A percentile compares a stretch with the other conserved stretches of the same genome.
These are phyloP conservation scores for Xerocomellus chrysenteron DNA, from an alignment of 768 basidiomycete genomes.

Conservation along the genomic window DNA sequence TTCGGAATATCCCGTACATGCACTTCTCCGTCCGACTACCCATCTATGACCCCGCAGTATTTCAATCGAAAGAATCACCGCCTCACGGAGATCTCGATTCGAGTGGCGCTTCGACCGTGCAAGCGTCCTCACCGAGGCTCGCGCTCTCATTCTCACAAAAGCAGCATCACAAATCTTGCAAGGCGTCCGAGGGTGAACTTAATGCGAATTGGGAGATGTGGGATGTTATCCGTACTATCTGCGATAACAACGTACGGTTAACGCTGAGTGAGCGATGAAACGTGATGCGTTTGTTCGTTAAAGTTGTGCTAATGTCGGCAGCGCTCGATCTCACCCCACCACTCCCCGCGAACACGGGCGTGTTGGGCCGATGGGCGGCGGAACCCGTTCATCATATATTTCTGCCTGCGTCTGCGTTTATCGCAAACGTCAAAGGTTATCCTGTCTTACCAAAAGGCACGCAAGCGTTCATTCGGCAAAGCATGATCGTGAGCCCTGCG, in stretches of 20 bases:
- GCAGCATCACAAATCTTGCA: constrained; percentile 27
- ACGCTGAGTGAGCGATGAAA: constrained; percentile 69
- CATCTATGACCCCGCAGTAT: constrained; percentile 71
- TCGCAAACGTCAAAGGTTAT: constrained; percentile 94
- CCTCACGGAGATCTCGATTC: constrained; percentile 28
- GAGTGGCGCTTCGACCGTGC: constrained; percentile 26
- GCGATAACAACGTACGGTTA: constrained; percentile 75
- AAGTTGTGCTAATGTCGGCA: constrained; percentile 35
- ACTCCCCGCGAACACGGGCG: constrained; percentile 72
- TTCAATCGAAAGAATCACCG: constrained; percentile 41
- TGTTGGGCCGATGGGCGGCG: constrained; percentile 86
- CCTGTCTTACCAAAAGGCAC: constrained; percentile 94
- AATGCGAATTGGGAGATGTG: constrained; percentile 97
- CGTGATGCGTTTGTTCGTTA: background rate
- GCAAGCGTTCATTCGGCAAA: constrained; percentile 86
- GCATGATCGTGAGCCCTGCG: constrained; percentile 68
- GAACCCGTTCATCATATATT: constrained; percentile 90
- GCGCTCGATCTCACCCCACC: constrained; percentile 92
- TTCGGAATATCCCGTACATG: constrained; percentile 67
- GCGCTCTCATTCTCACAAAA: constrained; percentile 26
- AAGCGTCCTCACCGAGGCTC: constrained; percentile 19
- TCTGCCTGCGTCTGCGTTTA: constrained; percentile 87
- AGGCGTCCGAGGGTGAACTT: constrained; percentile 53
- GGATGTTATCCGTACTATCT: constrained; percentile 90
- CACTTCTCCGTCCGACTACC: constrained; percentile 82